Evolutionary conservation across 345 rosid genomes (phyloP).

Genomic region (Trapa incisa): DNA sequence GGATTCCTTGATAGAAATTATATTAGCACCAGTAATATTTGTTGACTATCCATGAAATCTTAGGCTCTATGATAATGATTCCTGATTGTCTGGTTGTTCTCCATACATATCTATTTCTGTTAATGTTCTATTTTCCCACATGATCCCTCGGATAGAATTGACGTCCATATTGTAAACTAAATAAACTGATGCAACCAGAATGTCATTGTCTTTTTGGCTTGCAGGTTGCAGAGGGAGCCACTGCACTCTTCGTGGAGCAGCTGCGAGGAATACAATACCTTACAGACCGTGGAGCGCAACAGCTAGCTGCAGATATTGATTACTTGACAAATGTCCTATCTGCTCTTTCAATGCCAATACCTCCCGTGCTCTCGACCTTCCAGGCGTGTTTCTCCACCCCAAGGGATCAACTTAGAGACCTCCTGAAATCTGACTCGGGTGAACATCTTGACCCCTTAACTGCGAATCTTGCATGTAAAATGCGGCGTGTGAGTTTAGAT

Average conservation of each 20-base stretch:
- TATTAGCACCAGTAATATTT: too few relatives aligned
- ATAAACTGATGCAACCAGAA: neutral
- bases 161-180: neutral
- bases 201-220: slow-evolving; percentile 3
- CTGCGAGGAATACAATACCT: slow-evolving; percentile 75
- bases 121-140: too few relatives aligned
- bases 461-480: slow-evolving; percentile 76
- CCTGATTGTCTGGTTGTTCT: too few relatives aligned
- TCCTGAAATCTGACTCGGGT: slow-evolving; percentile 57
- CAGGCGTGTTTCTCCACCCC: slow-evolving; percentile 80
- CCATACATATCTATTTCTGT: too few relatives aligned
- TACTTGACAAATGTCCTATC: slow-evolving; percentile 91
- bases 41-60: too few relatives aligned
- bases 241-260: slow-evolving; percentile 87
- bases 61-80: too few relatives aligned
- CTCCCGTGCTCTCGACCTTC: slow-evolving; percentile 63
- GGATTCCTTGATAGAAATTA: too few relatives aligned
- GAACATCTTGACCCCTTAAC: slow-evolving; percentile 71
- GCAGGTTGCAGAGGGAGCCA: slow-evolving; percentile 94
- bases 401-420: slow-evolving; percentile 58
- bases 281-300: slow-evolving; percentile 89
- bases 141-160: neutral
- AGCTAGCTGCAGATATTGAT: slow-evolving; percentile 80
- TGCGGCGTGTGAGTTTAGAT: slow-evolving; percentile 70
- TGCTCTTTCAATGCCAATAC: slow-evolving; percentile 81